Evolutionary conservation across 139 green algal species (phyloP).

Genomic region (Ulvella scutata): DNA sequence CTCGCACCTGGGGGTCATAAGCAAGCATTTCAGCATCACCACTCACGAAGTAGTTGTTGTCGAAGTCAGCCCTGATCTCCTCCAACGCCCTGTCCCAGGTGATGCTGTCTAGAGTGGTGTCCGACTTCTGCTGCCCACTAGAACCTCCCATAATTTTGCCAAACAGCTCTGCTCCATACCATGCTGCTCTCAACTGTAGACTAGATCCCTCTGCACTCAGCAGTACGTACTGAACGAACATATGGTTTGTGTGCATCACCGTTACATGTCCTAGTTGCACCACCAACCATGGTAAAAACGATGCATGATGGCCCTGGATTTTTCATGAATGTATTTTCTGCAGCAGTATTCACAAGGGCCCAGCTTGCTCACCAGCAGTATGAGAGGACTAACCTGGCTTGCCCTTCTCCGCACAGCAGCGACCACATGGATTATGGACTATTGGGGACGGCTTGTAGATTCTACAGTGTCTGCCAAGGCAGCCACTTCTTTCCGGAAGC

Average conservation of each 20-base stretch:
- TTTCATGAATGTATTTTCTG: too few relatives aligned
- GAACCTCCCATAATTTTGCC: neutral
- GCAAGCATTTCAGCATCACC: slow-evolving; percentile 1
- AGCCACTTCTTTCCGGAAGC: too few relatives aligned
- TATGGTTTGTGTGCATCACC: neutral
- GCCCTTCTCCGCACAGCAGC: too few relatives aligned
- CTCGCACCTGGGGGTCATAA: slow-evolving; percentile 6
- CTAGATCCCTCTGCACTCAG: neutral
- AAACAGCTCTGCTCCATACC: slow-evolving; percentile 5
- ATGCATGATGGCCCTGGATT: too few relatives aligned
- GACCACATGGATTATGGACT: too few relatives aligned
- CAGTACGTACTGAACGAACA: neutral
- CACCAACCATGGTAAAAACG: too few relatives aligned
- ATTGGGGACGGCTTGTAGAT: too few relatives aligned
- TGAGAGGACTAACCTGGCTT: too few relatives aligned
- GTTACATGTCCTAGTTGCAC: too few relatives aligned
- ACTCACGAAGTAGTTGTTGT: slow-evolving; percentile 10
- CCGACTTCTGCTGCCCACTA: neutral
- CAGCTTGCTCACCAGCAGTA: neutral
- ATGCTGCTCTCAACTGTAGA: neutral
- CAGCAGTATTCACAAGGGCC: neutral
- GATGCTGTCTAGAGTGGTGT: neutral
- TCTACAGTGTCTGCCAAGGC: too few relatives aligned
- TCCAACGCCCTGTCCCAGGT: neutral
- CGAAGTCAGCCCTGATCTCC: slow-evolving; percentile 2